Base-by-base conservation (phyloP, 106 monocot species). In the Acorus gramineus region DNA sequence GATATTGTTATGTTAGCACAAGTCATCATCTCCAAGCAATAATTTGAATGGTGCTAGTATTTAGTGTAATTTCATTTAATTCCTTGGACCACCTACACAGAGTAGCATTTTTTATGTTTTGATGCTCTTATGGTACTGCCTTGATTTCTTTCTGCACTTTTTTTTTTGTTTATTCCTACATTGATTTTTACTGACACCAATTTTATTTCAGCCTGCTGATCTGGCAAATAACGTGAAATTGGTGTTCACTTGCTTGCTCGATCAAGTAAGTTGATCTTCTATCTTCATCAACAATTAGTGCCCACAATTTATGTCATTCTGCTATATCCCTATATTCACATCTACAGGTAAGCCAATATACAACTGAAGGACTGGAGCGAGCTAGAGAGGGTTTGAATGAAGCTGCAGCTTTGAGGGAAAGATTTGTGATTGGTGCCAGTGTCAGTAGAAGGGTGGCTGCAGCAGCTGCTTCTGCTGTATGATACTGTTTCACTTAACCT, bases 391-490 rank as follows among this genome's bases (percentile, higher is more conserved):
- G 92, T 80, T 79, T 99, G 66, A 99, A 85, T 82, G 89, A 99
- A 56, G 98, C 92, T 52, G 92, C 98, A 60, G 73, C 86, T 65
- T 68, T 83, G 67, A 80, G 98, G 56, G 98, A 99, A 59, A 88
- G 84, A 64, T 99, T 86, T 77, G 71, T 89, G 55, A 89, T 99
- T 65, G 98, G 98, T 55, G 71, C 88, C 56, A 89, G 83, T 69
- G 87, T 96, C 67, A 96, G 87, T 74, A 87, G 84, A 71, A 85
- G 98, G 68, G 98, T 92, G 6, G 98, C 98, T 67, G 89, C 92
- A 56, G 92, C 92, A 3, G 98, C 98, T 71, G 92, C 98, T 64
- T 79, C 83, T 78, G 92, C 88, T 54, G 98, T 99, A 92, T 74
- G 82, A 57, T 60, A 47, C 3, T 52, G 42, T 44, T 70, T 3